Evolutionary conservation across 2,329 filamentous ascomycete species (phyloP), one percentile per base, ranked within the genome.

Genomic region (Colletotrichum melonis): DNA sequence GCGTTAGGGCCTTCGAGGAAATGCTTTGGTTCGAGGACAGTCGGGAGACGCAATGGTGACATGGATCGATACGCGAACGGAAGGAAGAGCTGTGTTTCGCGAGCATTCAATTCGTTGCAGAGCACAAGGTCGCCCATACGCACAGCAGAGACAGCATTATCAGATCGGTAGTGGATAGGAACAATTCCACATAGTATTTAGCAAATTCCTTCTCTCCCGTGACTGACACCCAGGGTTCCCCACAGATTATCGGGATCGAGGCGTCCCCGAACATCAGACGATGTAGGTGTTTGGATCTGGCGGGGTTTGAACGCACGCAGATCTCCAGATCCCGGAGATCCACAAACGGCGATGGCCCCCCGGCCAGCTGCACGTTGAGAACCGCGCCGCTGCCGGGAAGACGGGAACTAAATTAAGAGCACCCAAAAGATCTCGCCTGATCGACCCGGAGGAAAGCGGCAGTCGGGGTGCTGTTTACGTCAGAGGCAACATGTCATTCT

Each of bases 261-360:
- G 42, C 32, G 30, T 69, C 54, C 30, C 59, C 66, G 59, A 72
- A 55, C 24, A 72, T 69, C 65, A 35, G 65, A 59, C 38, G 65
- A 64, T 55, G 52, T 24, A 72, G 65, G 69, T 32, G 59, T 69
- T 38, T 72, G 69, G 24, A 14, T 24, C n/a, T 14, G 16, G 28
- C 69, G 69, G 69, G 32, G 49, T 72, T 72, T 72, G 69, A 69
- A 69, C 4, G 24, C 49, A 67, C 30, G 22, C 19, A 58, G 26
- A 19, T 56, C 62, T 58, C 35, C 67, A 73, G 67, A 73, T 22
- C 71, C 72, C 72, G 68, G 57, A 49, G 24, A 30, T 65, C 63
- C 72, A 64, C 69, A 49, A 35, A 30, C 67, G 63, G 52, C 63
- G 32, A 59, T 46, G 30, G 38, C 42, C 64, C 12, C 12, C 49